Percentiles rank a stretch among this genome's conserved stretches.
phyloP scores from a whole-genome alignment of 176 grass and related monocot species.

The Melocanna baccifera region DNA sequence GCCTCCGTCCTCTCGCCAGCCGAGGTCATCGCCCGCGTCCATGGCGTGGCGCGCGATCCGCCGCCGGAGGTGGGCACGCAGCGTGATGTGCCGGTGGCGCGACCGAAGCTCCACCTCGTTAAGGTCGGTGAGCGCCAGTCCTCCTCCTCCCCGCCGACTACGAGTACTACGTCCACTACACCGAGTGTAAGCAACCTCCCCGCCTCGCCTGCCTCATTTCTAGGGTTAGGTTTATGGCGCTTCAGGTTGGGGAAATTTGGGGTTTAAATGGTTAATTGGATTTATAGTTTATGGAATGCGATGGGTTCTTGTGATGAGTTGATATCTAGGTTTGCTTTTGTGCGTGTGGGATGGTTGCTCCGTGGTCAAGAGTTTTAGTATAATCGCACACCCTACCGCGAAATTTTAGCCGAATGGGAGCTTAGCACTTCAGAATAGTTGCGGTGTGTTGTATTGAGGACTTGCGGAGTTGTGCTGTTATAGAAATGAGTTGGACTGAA shows the following conservation, averaged over 20 bases:
- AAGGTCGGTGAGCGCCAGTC: slow-evolving; percentile 93
- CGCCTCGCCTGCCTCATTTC: background rate
- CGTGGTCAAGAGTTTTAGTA: background rate
- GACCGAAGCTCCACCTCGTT: slow-evolving; percentile 91
- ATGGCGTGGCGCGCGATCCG: slow-evolving; percentile 28
- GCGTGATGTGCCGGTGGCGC: slow-evolving; percentile 96
- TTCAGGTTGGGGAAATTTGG: slow-evolving; percentile 13
- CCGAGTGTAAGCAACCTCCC: no score
- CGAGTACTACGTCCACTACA: slow-evolving; percentile 98
- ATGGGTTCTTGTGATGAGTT: slow-evolving; percentile 22
- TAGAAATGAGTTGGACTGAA: background rate
- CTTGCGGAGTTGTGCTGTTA: background rate
- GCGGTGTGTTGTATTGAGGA: background rate
- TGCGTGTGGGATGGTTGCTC: background rate
- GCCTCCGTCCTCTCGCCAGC: no score
- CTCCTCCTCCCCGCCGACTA: slow-evolving; percentile 53
- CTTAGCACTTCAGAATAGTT: background rate
- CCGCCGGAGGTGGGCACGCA: slow-evolving; percentile 91
- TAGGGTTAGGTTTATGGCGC: slow-evolving; percentile 42
- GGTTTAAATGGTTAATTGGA: background rate
- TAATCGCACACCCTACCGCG: background rate
- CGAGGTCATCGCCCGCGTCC: slow-evolving; percentile 35
- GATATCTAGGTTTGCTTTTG: background rate
- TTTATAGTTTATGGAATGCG: background rate
- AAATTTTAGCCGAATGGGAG: background rate